Evolutionary conservation across 805 yeast genomes (phyloP), one percentile per base, ranked within the genome.

Genomic region (Yarrowia sp.): DNA sequence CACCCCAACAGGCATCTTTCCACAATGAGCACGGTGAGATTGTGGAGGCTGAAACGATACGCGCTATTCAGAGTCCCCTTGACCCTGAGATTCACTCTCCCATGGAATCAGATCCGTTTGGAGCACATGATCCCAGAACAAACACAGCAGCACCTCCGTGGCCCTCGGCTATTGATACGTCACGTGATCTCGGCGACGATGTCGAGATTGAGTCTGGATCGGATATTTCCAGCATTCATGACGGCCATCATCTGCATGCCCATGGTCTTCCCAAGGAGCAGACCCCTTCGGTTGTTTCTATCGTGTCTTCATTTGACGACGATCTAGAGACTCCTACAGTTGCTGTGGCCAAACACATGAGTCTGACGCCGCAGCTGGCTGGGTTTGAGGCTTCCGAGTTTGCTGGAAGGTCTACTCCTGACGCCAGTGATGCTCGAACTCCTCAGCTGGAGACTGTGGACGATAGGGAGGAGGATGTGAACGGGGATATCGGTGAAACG

Each of bases 161-260:
- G 61, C 61, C 61, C 9, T 51, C 60, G 22, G 36, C 33, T 28
- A 28, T 39, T n/a, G 44, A 38, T 5, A 41, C 47, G 3, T 22
- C 28, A 22, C 28, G 28, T 5, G 38, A 15, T 15, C 15, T 53
- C 13, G 61, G 47, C 5, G 61, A 53, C 13, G 61, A 55, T 9
- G 61, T 55, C n/a, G 61, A 55, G 61, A 55, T 55, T 22, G 61
- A 55, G 61, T 39, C 61, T 15, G 61, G 47, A 8, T 39, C 61
- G 1, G 61, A 55, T 4, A 3, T 38, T 8, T 55, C 61, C 11
- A 53, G 60, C 36, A 18, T 31, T 8, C 47, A 15, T 8, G 61
- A 55, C 13, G 47, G 32, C 15, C 22, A 14, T 31, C 55, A 13
- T 8, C 18, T 35, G 47, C 38, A 38, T 41, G 18, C 47, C 7